Evolutionary conservation across 176 grass and related monocot genomes (phyloP), one percentile per base, ranked within the genome.

Genomic region (Tuctoria greenei): DNA sequence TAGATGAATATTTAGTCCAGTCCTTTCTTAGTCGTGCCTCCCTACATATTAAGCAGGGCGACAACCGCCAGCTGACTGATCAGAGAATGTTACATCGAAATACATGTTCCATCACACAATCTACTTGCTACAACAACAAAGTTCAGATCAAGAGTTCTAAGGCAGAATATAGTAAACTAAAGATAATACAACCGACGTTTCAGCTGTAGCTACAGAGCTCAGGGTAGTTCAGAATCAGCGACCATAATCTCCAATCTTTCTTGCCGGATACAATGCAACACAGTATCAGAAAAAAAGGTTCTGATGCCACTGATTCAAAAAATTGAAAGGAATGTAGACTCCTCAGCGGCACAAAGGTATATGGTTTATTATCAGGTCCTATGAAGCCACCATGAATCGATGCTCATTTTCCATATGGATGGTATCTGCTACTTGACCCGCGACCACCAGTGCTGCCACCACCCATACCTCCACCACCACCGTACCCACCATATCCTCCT

Each of bases 401-500:
- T 11, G 16, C 57, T 88, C 72, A 88, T 80, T 95, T 95, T 56
- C 85, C 86, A 64, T 95, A 95, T 0, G 92, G 92, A n/a, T 95
- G 92, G 52, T 95, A 91, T 67, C 88, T 91, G 77, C 92, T 91
- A 73, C 81, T 88, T 10, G 86, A 77, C 17, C 93, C 87, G 67
- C 89, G 77, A 23, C 89, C 86, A 10, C 76, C 43, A 1, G 80
- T 61, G 1, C 79, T 76, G 9, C 82, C 78, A 45, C 78, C 55
- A 6, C 83, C 90, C 79, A 84, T 84, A n/a, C 75, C 76, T 65
- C 82, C 82, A 61, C 74, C 79, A 15, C 90, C 90, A 63, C 82
- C 73, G 15, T 85, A 84, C 5, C 67, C 74, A 82, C 78, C 82
- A 73, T 90, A 90, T 36, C 85, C 89, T 17, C 85, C 86, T 67